Conservation (phyloP, 176 grass and related monocot species). For the Poa annua region DNA sequence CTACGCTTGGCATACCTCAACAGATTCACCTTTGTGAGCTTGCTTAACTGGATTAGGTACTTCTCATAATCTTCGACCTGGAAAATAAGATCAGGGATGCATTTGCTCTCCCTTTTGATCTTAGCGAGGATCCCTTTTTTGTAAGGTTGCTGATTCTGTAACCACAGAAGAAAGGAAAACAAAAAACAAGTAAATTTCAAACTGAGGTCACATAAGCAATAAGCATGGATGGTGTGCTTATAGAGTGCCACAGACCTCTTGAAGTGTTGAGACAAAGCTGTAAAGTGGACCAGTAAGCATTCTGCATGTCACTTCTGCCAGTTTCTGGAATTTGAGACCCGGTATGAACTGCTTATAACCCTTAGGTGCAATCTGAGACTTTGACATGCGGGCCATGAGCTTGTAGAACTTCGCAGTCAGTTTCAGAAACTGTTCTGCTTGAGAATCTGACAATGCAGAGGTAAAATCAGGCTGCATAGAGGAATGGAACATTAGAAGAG, state of each 20-base stretch:
- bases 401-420: constrained; percentile 82
- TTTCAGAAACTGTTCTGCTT: constrained; percentile 81
- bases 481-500: not conserved
- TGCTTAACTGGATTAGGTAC: constrained; percentile 85
- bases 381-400: constrained; percentile 69
- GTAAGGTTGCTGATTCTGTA: constrained; percentile 57
- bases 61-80: constrained; percentile 95
- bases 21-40: constrained; percentile 73
- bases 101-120: constrained; percentile 91
- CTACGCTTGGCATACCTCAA: constrained; percentile 89
- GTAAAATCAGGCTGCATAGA: constrained; percentile 33
- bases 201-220: not conserved
- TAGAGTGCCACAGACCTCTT: constrained; percentile 48
- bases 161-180: constrained; percentile 21
- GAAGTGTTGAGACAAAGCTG: constrained; percentile 55
- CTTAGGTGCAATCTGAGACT: constrained; percentile 79
- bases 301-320: constrained; percentile 82
- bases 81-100: constrained; percentile 93
- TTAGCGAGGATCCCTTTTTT: constrained; percentile 59
- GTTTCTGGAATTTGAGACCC: constrained; percentile 74
- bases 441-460: constrained; percentile 64
- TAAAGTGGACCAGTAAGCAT: constrained; percentile 80
- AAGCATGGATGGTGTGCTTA: constrained; percentile 10
- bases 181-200: constrained; percentile 32
- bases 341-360: constrained; percentile 63